Percentiles rank a stretch among this genome's conserved stretches.
Conservation (phyloP, 2,329 filamentous ascomycete species). For the Septoria petroselini region DNA sequence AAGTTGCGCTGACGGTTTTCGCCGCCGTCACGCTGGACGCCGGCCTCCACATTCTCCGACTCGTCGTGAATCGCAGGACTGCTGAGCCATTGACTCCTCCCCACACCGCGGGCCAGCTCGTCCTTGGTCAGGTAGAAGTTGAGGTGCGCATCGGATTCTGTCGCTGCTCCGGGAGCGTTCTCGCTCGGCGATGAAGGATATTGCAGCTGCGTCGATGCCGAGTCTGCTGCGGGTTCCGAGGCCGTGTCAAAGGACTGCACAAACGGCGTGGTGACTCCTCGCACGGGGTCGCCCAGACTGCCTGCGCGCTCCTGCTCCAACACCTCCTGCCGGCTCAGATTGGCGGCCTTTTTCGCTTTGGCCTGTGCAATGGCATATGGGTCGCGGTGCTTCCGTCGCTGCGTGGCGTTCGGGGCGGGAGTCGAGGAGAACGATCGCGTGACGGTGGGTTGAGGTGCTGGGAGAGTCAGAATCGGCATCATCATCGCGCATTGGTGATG, state of each 20-base stretch:
- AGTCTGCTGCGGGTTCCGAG: conserved; percentile 31
- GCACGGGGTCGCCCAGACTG: conserved; percentile 71
- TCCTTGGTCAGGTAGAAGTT: conserved; percentile 72
- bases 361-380: conserved; percentile 80
- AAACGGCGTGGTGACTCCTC: conserved; percentile 76
- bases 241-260: conserved; percentile 74
- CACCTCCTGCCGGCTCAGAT: conserved; percentile 69
- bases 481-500: neutral
- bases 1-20: neutral
- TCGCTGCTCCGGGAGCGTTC: conserved; percentile 22
- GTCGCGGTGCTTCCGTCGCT: conserved; percentile 67
- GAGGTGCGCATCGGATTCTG: conserved; percentile 49
- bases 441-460: conserved; percentile 21
- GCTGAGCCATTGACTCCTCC: conserved; percentile 62
- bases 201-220: conserved; percentile 21
- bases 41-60: neutral
- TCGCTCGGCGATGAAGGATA: conserved; percentile 14
- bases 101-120: conserved; percentile 65
- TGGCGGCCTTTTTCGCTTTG: conserved; percentile 77
- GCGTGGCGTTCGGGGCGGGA: conserved; percentile 56
- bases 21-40: neutral
- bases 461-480: conserved; percentile 7
- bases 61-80: conserved; percentile 14
- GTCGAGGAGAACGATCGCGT: conserved; percentile 57
- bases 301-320: conserved; percentile 63